Base-by-base conservation (phyloP, 1,284 basidiomycete species). In the Puccinia brachypodii region DNA sequence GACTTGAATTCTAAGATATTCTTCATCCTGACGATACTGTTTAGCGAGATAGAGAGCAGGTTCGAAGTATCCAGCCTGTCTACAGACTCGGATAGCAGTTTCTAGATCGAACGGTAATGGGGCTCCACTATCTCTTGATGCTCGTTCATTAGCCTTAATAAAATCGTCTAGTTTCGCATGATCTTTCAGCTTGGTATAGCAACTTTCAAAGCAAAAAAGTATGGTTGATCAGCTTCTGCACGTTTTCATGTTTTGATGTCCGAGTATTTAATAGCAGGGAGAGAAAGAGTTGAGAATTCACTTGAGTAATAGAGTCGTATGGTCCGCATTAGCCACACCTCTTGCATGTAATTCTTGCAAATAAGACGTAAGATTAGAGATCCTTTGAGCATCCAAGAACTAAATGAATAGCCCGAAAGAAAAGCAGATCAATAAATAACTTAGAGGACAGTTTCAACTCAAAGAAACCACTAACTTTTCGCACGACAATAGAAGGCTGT, bases 371-470 rank as follows among this genome's bases (percentile, higher is more conserved):
- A 99, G 92, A 85, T 96, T 95, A 82, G 94, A 92, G 79, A 98
- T 98, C 3, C 96, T 89, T 86, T 99, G 96, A 0, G 96, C 95
- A 84, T 98, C 96, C 56, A 99, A 90, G 87, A 96, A 98, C 94
- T 97, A 84, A 36, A 33, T n/a, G 0, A 40, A 22, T n/a, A 78
- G 36, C 4, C 19, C n/a, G 14, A 25, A 40, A 74, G 28, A 28
- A 75, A 58, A 58, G 56, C 19, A 19, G 9, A 28, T 25, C n/a
- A 16, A 44, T 19, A 14, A 38, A 66, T 56, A 19, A 40, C 33
- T 6, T 33, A 28, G 44, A 40, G 22, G 33, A 81, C 62, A 66
- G 25, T 25, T 19, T 0, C 62, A 9, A 3, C 4, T 16, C 7
- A 40, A 25, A 44, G 25, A 47, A 25, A 14, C 2, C n/a, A 19